These are phyloP conservation scores for Solanum chilense DNA, from an alignment of 257 asterid genomes.

Conservation along the genomic window DNA sequence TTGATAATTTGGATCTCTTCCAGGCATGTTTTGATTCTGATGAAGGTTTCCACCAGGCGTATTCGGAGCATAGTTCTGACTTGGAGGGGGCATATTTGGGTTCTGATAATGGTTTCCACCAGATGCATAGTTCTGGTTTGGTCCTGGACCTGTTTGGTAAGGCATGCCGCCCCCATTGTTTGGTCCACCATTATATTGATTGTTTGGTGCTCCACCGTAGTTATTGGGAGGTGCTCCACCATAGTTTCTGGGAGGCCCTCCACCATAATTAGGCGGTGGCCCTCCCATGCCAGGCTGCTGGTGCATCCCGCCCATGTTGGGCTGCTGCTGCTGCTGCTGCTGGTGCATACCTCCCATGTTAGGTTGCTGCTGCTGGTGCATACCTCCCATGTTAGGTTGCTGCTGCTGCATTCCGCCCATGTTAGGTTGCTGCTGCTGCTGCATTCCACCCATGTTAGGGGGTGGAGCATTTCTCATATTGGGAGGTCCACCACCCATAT, in stretches of 20 bases:
- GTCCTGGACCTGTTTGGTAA: conserved; percentile 20
- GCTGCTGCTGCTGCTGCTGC: conserved; percentile 2
- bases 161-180: conserved; percentile 11
- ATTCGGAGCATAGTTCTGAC: conserved; percentile 14
- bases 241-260: conserved; percentile 15
- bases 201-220: conserved; percentile 15
- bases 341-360: not conserved
- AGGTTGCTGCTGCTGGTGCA: conserved; percentile 5
- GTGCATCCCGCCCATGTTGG: conserved; percentile 2
- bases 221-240: conserved; percentile 18
- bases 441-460: conserved; percentile 11
- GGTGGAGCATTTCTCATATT: conserved; percentile 10
- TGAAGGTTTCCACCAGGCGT: conserved; percentile 7
- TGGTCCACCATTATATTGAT: conserved; percentile 6
- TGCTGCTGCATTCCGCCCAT: conserved; percentile 7
- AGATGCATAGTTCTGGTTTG: conserved; percentile 11
- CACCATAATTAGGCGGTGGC: not conserved
- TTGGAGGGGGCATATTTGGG: conserved; percentile 18
- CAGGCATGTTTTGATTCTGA: conserved; percentile 29
- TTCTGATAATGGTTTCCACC: conserved; percentile 15
- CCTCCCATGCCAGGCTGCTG: conserved; percentile 5
- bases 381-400: conserved; percentile 2
- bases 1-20: conserved; percentile 30
- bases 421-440: conserved; percentile 4
- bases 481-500: conserved; percentile 17